Conservation (phyloP, 2,329 filamentous ascomycete species). For the Diaporthe nobilis region DNA sequence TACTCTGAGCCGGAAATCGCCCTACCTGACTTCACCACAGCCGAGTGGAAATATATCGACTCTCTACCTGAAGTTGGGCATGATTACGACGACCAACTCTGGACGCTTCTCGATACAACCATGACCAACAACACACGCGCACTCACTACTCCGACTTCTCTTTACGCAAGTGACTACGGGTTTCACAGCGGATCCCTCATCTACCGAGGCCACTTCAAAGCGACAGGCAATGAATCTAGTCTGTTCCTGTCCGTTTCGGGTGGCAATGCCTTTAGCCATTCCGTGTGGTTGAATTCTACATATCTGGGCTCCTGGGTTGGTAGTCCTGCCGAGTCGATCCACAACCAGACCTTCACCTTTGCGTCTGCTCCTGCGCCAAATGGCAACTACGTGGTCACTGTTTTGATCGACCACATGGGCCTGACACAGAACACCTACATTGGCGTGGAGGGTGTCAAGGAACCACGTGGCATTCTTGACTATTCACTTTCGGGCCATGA, state of each 20-base stretch:
- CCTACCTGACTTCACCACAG: slow-evolving; percentile 68
- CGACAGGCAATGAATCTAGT: slow-evolving; percentile 67
- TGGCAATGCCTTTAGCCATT: slow-evolving; percentile 74
- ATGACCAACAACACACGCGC: slow-evolving; percentile 74
- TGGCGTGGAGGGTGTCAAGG: slow-evolving; percentile 69
- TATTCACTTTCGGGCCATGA: slow-evolving; percentile 64
- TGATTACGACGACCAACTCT: slow-evolving; percentile 77
- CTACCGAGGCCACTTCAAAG: slow-evolving; percentile 75
- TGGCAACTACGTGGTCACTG: slow-evolving; percentile 70
- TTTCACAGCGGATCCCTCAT: slow-evolving; percentile 75
- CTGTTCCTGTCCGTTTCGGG: slow-evolving; percentile 72
- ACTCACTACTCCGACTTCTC: slow-evolving; percentile 70
- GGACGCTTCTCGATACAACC: slow-evolving; percentile 71
- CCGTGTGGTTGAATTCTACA: slow-evolving; percentile 71
- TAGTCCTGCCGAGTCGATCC: slow-evolving; percentile 59
- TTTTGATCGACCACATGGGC: slow-evolving; percentile 79
- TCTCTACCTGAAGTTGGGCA: slow-evolving; percentile 77
- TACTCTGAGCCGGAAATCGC: slow-evolving; percentile 64
- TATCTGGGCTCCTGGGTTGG: slow-evolving; percentile 74
- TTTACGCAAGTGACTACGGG: slow-evolving; percentile 79
- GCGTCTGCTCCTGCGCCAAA: slow-evolving; percentile 63
- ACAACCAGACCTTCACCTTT: slow-evolving; percentile 69
- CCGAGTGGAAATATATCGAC: slow-evolving; percentile 79
- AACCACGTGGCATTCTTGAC: slow-evolving; percentile 69
- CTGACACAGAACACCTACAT: slow-evolving; percentile 71